Evolutionary conservation across 805 yeast species (phyloP).

Genomic region (Candida succiphila): DNA sequence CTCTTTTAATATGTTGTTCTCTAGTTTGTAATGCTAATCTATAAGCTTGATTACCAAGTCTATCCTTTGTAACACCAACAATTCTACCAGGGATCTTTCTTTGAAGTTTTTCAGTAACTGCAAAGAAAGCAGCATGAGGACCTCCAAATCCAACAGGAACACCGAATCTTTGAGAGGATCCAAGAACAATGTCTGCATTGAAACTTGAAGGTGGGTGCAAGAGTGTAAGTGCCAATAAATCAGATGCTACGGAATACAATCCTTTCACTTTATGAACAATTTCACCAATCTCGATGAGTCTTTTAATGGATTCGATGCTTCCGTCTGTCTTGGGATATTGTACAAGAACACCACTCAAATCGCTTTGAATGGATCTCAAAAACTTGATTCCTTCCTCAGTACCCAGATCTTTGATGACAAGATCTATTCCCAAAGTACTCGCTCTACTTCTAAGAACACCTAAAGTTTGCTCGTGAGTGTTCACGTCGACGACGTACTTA

Average conservation of each 20-base stretch:
- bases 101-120: conserved; percentile 70
- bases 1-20: conserved; percentile 96
- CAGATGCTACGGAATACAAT: conserved; percentile 80
- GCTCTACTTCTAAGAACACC: conserved; percentile 78
- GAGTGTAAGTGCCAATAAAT: conserved; percentile 78
- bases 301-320: conserved; percentile 35
- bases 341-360: conserved; percentile 70
- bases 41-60: conserved; percentile 81
- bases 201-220: conserved; percentile 76
- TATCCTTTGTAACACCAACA: conserved; percentile 86
- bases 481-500: conserved; percentile 62
- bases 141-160: conserved; percentile 98
- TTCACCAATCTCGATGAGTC: conserved; percentile 48
- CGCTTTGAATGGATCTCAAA: conserved; percentile 23
- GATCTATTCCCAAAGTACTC: conserved; percentile 54
- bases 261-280: conserved; percentile 65
- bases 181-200: conserved; percentile 90
- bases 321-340: conserved; percentile 94
- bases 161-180: conserved; percentile 92
- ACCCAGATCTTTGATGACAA: conserved; percentile 46
- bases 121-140: conserved; percentile 96
- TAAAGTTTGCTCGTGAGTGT: conserved; percentile 78
- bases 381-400: conserved; percentile 26
- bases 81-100: conserved; percentile 96
- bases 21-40: conserved; percentile 95